phyloP scores from a whole-genome alignment of 2,329 filamentous ascomycete species.

The Pseudogymnoascus sp. region DNA sequence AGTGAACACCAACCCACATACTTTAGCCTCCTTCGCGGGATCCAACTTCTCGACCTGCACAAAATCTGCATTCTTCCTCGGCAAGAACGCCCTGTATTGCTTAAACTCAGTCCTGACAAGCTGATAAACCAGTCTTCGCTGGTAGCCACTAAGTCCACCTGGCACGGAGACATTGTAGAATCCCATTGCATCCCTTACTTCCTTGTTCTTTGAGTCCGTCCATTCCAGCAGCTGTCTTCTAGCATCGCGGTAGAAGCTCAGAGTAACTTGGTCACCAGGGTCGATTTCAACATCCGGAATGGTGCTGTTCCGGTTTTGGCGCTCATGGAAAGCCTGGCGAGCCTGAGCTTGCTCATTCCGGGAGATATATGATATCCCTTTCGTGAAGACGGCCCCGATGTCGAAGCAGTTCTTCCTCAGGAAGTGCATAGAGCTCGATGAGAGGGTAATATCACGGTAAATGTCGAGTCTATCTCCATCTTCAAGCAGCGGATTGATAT shows the following conservation, averaged over 20 bases:
- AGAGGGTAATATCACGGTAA: slow-evolving; percentile 47
- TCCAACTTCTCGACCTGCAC: slow-evolving; percentile 27
- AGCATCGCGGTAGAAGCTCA: slow-evolving; percentile 21
- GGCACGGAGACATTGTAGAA: slow-evolving; percentile 40
- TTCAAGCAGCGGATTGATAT: slow-evolving; percentile 46
- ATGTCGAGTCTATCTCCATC: slow-evolving; percentile 43
- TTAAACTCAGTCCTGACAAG: slow-evolving; percentile 55
- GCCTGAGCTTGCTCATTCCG: slow-evolving; percentile 46
- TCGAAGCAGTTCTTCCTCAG: slow-evolving; percentile 50
- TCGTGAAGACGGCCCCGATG: slow-evolving; percentile 45
- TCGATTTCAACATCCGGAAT: slow-evolving; percentile 23
- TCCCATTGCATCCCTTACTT: slow-evolving; percentile 18
- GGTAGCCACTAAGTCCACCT: slow-evolving; percentile 44
- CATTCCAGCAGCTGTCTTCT: slow-evolving; percentile 13
- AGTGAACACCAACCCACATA: slow-evolving; percentile 10
- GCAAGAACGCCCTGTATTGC: slow-evolving; percentile 17
- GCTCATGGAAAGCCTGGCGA: slow-evolving; percentile 28
- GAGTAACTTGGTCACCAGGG: slow-evolving; percentile 17
- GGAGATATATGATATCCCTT: slow-evolving; percentile 55
- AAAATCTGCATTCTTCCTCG: slow-evolving; percentile 21
- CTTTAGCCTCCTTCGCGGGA: slow-evolving; percentile 20
- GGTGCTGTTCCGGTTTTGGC: slow-evolving; percentile 20
- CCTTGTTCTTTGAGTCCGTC: background rate
- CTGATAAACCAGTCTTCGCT: slow-evolving; percentile 58
- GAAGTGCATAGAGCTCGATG: slow-evolving; percentile 47